Conservation (phyloP, 768 basidiomycete genomes). For the Sporobolomyces phaffii region DNA sequence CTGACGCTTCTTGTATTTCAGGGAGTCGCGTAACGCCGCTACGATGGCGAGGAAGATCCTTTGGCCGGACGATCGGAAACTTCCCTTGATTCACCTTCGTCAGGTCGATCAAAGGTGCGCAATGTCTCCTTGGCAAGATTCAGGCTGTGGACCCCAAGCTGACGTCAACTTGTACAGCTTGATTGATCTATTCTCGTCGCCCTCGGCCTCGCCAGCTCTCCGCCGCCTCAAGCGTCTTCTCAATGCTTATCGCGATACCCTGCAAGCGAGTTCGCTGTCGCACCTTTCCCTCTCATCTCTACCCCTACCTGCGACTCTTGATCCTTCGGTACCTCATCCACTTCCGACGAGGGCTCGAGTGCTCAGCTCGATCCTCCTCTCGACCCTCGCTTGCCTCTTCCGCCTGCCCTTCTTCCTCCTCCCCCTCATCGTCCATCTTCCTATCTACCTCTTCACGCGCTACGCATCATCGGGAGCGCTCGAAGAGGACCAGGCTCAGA, state of each 20-base stretch:
- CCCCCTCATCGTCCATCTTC: constrained; percentile 60
- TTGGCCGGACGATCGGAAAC: constrained; percentile 72
- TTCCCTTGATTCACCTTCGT: constrained; percentile 76
- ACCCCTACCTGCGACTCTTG: constrained; percentile 74
- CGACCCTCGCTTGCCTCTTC: constrained; percentile 63
- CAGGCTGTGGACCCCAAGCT: neutral
- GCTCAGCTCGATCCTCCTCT: constrained; percentile 67
- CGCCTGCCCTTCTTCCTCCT: constrained; percentile 83
- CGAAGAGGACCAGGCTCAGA: constrained; percentile 93
- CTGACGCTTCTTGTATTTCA: constrained; percentile 43
- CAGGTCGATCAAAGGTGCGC: constrained; percentile 82
- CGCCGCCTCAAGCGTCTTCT: constrained; percentile 51
- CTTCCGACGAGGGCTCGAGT: constrained; percentile 79
- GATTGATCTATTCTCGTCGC: constrained; percentile 20
- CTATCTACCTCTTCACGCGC: constrained; percentile 72
- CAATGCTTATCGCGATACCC: constrained; percentile 81
- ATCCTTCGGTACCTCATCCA: constrained; percentile 58
- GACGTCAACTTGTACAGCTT: constrained; percentile 3
- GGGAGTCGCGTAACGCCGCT: constrained; percentile 84
- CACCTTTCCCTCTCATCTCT: constrained; percentile 77
- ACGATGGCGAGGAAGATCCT: constrained; percentile 87
- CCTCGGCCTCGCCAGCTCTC: constrained; percentile 12
- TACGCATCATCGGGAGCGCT: constrained; percentile 65
- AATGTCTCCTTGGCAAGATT: neutral
- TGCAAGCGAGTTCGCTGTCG: constrained; percentile 68